A percentile compares a stretch with the other conserved stretches of the same genome.
These are phyloP conservation scores for Xylariaceae sp. DNA, from an alignment of 2,329 filamentous ascomycete species.

Conservation along the genomic window DNA sequence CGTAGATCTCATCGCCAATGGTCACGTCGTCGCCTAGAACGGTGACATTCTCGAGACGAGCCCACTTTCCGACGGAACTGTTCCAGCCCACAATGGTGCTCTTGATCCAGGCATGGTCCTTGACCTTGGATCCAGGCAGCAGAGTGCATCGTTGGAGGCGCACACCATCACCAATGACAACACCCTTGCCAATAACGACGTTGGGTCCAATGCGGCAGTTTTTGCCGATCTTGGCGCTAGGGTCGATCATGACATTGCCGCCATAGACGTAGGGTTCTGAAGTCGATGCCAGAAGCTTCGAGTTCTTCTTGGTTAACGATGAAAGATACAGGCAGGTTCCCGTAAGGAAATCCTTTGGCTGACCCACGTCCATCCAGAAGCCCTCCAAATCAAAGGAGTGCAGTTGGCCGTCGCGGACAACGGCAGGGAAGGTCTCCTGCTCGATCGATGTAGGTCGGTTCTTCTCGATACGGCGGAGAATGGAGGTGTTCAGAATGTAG, in stretches of 20 bases:
- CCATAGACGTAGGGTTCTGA: slow-evolving; percentile 80
- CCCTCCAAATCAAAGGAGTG: slow-evolving; percentile 96
- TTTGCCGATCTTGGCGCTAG: slow-evolving; percentile 92
- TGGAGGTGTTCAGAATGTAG: slow-evolving; percentile 93
- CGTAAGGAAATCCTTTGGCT: slow-evolving; percentile 96
- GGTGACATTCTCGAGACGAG: slow-evolving; percentile 94
- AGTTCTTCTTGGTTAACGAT: slow-evolving; percentile 83
- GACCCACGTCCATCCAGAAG: slow-evolving; percentile 99
- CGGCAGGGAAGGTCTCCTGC: slow-evolving; percentile 96
- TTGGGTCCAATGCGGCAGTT: slow-evolving; percentile 98
- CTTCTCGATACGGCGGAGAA: slow-evolving; percentile 88
- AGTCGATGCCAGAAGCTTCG: slow-evolving; percentile 72
- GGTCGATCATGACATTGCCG: slow-evolving; percentile 93
- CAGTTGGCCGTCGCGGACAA: slow-evolving; percentile 82
- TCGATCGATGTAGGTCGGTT: slow-evolving; percentile 90
- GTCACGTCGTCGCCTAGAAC: slow-evolving; percentile 96
- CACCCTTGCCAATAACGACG: slow-evolving; percentile 89
- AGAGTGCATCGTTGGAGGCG: slow-evolving; percentile 90
- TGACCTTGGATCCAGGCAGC: slow-evolving; percentile 85
- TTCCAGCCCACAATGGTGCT: slow-evolving; percentile 99
- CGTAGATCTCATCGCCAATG: slow-evolving; percentile 96
- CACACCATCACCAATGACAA: slow-evolving; percentile 89
- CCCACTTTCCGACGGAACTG: slow-evolving; percentile 92
- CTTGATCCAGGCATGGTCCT: slow-evolving; percentile 99
- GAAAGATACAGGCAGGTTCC: slow-evolving; percentile 96